phyloP scores from a whole-genome alignment of 208 protist genomes.

The Leishmania amazonensis region DNA sequence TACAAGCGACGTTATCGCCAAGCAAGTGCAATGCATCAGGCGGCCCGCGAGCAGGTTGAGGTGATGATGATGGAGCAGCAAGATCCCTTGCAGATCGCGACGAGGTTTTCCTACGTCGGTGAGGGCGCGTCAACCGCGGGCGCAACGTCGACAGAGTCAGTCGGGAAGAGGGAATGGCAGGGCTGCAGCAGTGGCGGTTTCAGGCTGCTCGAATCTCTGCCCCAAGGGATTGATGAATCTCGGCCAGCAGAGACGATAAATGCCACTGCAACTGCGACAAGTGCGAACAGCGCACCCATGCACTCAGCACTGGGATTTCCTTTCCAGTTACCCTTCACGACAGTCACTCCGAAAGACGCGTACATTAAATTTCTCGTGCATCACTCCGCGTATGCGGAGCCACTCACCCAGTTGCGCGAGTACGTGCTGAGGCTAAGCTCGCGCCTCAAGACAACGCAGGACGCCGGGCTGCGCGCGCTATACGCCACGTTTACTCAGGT shows the following conservation, averaged over 20 bases:
- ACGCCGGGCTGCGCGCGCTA: constrained; percentile 38
- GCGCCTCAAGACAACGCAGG: constrained; percentile 54
- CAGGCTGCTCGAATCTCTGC: background rate
- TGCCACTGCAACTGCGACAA: constrained; percentile 1
- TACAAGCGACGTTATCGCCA: constrained; percentile 40
- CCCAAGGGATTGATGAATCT: background rate
- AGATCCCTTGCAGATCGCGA: constrained; percentile 20
- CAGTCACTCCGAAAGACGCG: constrained; percentile 42
- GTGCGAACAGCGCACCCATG: constrained; percentile 11
- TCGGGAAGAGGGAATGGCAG: background rate
- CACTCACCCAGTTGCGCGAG: constrained; percentile 41
- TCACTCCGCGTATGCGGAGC: constrained; percentile 43
- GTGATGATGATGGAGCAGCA: constrained; percentile 45
- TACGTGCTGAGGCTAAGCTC: constrained; percentile 45
- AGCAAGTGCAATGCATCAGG: constrained; percentile 32
- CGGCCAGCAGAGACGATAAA: background rate
- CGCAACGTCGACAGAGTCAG: background rate
- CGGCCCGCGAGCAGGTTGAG: constrained; percentile 39
- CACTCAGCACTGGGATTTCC: constrained; percentile 36
- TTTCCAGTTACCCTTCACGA: constrained; percentile 51
- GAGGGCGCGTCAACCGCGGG: background rate
- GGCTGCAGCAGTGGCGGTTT: background rate
- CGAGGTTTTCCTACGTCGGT: background rate
- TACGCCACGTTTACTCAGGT: constrained; percentile 40
- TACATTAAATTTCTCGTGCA: constrained; percentile 49